Conservation (phyloP, 768 basidiomycete genomes). For the Rhodotorula toruloides region DNA sequence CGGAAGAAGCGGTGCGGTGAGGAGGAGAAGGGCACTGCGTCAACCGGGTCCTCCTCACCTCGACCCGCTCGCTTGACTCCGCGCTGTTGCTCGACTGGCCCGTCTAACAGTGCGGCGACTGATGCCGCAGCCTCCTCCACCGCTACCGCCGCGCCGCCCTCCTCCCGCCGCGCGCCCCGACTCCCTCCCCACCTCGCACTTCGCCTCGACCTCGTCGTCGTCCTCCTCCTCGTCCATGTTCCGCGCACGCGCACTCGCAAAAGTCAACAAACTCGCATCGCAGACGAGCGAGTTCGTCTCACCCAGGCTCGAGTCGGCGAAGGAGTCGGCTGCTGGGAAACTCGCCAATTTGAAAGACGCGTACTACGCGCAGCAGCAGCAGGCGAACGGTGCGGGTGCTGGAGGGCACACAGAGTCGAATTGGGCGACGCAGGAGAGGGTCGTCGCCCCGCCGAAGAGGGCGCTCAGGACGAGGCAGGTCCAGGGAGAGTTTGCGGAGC, state of each 20-base stretch:
- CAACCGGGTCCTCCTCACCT: too few relatives aligned
- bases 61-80: background rate
- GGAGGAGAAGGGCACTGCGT: too few relatives aligned
- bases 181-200: background rate
- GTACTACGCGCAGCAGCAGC: background rate
- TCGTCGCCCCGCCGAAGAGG: slow-evolving; percentile 4
- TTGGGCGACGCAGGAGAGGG: background rate
- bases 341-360: background rate
- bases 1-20: too few relatives aligned
- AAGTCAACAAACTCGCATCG: background rate
- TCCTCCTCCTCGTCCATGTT: background rate
- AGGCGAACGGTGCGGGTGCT: background rate
- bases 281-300: background rate
- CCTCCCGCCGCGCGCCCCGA: background rate
- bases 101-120: background rate
- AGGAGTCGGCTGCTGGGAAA: background rate
- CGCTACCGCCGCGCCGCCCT: background rate
- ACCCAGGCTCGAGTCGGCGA: background rate
- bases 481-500: background rate
- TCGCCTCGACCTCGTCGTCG: background rate
- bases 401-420: background rate
- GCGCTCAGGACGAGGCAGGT: background rate
- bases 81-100: background rate
- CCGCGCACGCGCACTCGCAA: slow-evolving; percentile 12
- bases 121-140: slow-evolving; percentile 1